A percentile compares a stretch with the other conserved stretches of the same genome.
Conservation (phyloP, 2,329 filamentous ascomycete genomes). For the Ceratocystis diversiconidia region DNA sequence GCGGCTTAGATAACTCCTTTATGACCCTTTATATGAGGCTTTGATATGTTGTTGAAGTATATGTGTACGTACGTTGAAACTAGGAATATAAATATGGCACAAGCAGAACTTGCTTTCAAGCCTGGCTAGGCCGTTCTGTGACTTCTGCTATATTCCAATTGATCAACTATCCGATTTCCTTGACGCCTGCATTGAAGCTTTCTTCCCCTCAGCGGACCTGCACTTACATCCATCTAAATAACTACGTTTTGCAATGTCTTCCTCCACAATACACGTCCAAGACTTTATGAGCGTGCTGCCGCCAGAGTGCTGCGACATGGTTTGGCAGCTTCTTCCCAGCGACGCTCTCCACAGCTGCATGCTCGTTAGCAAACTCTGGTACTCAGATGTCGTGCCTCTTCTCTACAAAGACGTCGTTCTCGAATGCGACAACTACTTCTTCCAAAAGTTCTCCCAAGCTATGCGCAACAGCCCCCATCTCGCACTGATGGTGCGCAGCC, state of each 20-base stretch:
- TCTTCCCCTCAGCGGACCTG: not conserved
- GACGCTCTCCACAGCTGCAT: constrained; percentile 2
- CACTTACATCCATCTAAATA: constrained; percentile 3
- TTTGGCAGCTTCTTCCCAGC: constrained; percentile 10
- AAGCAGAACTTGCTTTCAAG: not conserved
- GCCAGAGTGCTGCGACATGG: constrained; percentile 11
- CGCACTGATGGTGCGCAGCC: constrained; percentile 10
- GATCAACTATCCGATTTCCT: not conserved
- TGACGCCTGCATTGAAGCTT: not conserved
- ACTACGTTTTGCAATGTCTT: not conserved
- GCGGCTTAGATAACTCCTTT: not conserved
- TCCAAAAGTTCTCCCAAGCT: constrained; percentile 15
- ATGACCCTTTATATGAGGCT: too few relatives aligned
- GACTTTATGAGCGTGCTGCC: constrained; percentile 12
- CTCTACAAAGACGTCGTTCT: constrained; percentile 14
- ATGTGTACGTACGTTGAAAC: too few relatives aligned
- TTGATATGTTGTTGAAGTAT: too few relatives aligned
- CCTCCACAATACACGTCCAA: constrained; percentile 7
- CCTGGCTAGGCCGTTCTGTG: not conserved
- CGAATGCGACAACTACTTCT: constrained; percentile 14
- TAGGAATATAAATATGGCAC: not conserved
- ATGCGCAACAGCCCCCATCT: constrained; percentile 12
- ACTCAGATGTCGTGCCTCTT: constrained; percentile 4
- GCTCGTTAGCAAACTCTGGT: constrained; percentile 6
- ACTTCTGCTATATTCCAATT: not conserved